Conservation (phyloP, 2,329 filamentous ascomycete genomes). For the Cladosporium sp. region DNA sequence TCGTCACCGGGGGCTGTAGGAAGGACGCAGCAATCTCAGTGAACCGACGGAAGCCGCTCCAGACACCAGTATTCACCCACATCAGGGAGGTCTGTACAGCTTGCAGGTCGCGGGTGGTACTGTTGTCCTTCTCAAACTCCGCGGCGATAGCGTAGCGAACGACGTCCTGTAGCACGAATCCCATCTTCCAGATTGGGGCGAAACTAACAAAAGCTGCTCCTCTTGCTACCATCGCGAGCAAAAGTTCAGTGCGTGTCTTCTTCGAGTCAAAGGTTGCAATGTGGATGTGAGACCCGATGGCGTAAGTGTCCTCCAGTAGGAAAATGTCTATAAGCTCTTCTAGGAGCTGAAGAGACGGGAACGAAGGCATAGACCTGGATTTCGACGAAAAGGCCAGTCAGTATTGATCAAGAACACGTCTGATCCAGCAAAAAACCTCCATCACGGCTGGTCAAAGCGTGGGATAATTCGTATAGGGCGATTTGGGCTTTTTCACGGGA, state of each 20-base stretch:
- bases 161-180: slow-evolving; percentile 51
- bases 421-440: background rate
- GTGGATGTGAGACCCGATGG: slow-evolving; percentile 60
- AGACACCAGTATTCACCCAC: slow-evolving; percentile 53
- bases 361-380: slow-evolving; percentile 54
- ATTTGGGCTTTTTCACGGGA: background rate
- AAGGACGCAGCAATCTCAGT: slow-evolving; percentile 60
- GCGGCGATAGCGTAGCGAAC: slow-evolving; percentile 39
- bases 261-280: slow-evolving; percentile 58
- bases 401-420: background rate
- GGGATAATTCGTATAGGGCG: background rate
- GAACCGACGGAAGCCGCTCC: slow-evolving; percentile 57
- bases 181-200: slow-evolving; percentile 59
- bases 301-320: slow-evolving; percentile 54
- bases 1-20: slow-evolving; percentile 52
- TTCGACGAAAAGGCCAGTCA: background rate
- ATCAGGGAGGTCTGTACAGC: slow-evolving; percentile 51
- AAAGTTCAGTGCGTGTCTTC: slow-evolving; percentile 56
- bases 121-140: slow-evolving; percentile 50
- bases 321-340: slow-evolving; percentile 62
- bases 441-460: background rate
- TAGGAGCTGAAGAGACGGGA: slow-evolving; percentile 59
- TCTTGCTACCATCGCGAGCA: slow-evolving; percentile 56
- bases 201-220: slow-evolving; percentile 60
- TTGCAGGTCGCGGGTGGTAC: slow-evolving; percentile 50